These are phyloP conservation scores for Phytophthora tubulina DNA, from an alignment of 352 stramenopile genomes.

Conservation along the genomic window DNA sequence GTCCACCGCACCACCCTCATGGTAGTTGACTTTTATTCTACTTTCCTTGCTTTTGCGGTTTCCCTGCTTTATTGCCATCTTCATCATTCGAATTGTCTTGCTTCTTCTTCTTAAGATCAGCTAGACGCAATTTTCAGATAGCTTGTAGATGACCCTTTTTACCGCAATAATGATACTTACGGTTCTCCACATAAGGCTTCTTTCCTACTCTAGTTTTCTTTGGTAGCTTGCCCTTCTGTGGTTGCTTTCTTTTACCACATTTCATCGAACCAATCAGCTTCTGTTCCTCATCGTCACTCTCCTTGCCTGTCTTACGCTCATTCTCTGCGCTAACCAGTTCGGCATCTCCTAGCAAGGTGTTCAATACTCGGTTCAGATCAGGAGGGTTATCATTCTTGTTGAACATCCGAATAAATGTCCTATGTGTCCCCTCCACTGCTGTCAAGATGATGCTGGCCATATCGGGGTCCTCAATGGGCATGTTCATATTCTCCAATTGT, in stretches of 20 bases:
- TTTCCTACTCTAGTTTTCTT: background rate
- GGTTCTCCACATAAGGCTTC: background rate
- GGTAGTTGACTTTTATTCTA: background rate
- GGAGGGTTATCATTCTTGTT: background rate
- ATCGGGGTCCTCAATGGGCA: background rate
- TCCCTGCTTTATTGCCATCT: background rate
- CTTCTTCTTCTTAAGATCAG: background rate
- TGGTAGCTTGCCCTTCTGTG: background rate
- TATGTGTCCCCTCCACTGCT: background rate
- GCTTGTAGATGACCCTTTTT: background rate
- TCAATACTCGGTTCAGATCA: conserved; percentile 1
- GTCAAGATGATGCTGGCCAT: conserved; percentile 13
- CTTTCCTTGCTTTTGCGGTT: background rate
- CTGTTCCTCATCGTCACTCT: background rate
- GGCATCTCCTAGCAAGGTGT: conserved; percentile 9
- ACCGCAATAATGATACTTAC: background rate
- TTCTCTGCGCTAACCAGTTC: conserved; percentile 1
- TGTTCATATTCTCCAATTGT: conserved; percentile 4
- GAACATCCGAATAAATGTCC: conserved; percentile 5
- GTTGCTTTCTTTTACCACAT: background rate
- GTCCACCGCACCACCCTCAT: background rate
- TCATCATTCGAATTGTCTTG: background rate
- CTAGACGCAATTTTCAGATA: background rate
- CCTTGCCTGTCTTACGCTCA: background rate
- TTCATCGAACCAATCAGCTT: conserved; percentile 5